Percentiles rank a stretch among this genome's conserved stretches.
phyloP scores from a whole-genome alignment of 1,139 yeast species.

The Lodderomyces jiufengensis region DNA sequence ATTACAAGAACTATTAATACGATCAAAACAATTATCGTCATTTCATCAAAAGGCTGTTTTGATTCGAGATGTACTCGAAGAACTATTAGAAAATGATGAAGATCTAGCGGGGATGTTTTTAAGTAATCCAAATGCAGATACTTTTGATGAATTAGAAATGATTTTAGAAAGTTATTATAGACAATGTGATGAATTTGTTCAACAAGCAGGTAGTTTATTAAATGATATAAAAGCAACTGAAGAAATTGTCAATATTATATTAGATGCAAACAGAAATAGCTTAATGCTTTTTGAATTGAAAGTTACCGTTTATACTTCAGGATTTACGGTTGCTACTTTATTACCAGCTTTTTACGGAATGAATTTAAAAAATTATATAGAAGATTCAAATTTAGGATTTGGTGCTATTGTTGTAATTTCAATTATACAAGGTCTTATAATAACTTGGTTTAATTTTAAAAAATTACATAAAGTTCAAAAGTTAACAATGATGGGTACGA shows the following conservation, averaged over 20 bases:
- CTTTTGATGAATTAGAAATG: conserved; percentile 81
- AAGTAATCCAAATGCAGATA: conserved; percentile 42
- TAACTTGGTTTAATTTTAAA: conserved; percentile 43
- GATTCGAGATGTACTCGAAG: conserved; percentile 83
- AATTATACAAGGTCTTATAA: conserved; percentile 40
- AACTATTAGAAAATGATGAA: conserved; percentile 82
- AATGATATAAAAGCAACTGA: conserved; percentile 90
- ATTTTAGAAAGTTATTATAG: conserved; percentile 88
- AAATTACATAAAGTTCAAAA: conserved; percentile 56
- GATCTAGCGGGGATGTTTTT: conserved; percentile 84
- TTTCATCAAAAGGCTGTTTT: conserved; percentile 82
- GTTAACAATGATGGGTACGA: conserved; percentile 56
- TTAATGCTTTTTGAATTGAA: conserved; percentile 85
- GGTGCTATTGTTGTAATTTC: conserved; percentile 53
- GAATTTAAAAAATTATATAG: conserved; percentile 89
- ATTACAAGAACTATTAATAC: conserved; percentile 73
- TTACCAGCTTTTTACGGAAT: conserved; percentile 81
- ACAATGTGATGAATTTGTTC: conserved; percentile 96
- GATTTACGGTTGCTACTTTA: conserved; percentile 69
- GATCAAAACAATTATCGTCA: conserved; percentile 74
- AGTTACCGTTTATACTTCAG: conserved; percentile 81
- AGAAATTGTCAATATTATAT: conserved; percentile 89
- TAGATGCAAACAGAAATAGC: conserved; percentile 93
- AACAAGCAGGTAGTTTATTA: conserved; percentile 79
- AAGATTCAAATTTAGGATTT: conserved; percentile 69